Evolutionary conservation across 1,139 yeast genomes (phyloP), one percentile per base, ranked within the genome.

Genomic region (Pichia sp.): DNA sequence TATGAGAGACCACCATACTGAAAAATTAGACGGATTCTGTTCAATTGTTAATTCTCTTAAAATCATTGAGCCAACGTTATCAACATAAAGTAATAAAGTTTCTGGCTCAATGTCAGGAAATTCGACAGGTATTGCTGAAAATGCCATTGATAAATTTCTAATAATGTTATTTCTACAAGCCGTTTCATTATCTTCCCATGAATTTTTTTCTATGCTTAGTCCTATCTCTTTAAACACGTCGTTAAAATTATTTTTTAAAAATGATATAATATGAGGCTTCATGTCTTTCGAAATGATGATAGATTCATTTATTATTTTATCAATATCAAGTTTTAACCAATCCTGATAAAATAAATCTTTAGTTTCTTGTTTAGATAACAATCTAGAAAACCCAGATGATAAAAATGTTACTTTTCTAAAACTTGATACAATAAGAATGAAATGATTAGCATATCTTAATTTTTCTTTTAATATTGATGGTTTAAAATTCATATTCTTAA

Each of bases 1-100:
- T 42, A 84, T 66, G 13, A 83, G 69, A 28, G 76, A 72, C 88
- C 89, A 83, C 89, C 93, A 83, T 1, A 80, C 76, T 10, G 80
- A 81, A 58, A 83, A 81, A 2, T 80, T 74, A 38, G 36, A 35
- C 15, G 45, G 38, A 1, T 22, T 34, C 13, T 42, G 43, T 19
- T 41, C 49, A 22, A 49, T 34, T 7, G 54, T 48, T 8, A 53
- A 14, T 34, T 52, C 52, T 33, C 57, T 46, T 35, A 50, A 24
- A 20, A 52, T 41, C 2, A 48, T 25, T 11, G 45, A 50, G 16
- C 45, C 37, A 14, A 52, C 19, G 11, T 47, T 37, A 19, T 40
- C 37, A 40, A 49, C 18, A 40, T 77, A 68, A 39, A 80, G 60
- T 15, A 80, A 58, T 52, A 80, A 77, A 35, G 78, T 55, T 40